Base-by-base conservation (phyloP, 2,329 filamentous ascomycete species). In the Aspergillus proliferans region DNA sequence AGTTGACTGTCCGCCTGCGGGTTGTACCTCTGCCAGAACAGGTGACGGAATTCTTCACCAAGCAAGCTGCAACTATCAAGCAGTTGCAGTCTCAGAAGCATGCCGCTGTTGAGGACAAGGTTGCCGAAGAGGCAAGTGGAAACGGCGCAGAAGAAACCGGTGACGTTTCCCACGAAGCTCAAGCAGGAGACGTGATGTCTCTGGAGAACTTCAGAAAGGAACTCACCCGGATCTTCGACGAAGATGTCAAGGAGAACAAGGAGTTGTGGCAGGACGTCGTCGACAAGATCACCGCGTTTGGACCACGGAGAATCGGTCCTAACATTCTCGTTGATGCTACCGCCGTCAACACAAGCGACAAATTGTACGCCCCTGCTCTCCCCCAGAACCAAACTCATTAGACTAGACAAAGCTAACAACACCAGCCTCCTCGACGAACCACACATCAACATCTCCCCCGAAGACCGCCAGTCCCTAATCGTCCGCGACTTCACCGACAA, bases 271-370 rank as follows among this genome's bases (percentile, higher is more conserved):
- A 82, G 55, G 82, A 83, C 52, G 75, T 85, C 9, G 80, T 93
- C 24, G 84, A 94, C 52, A 84, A 84, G 60, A 92, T 98, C 58
- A 82, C 84, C n/a, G 86, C 88, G 0, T 98, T 98, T 66, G 93
- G 92, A 0, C 92, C 93, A 2, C 79, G 87, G 48, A 77, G 92
- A 58, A 84, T 84, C 10, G 93, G 93, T 0, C 89, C 92, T 1
- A 98, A 98, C 65, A 71, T 98, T 4, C 77, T 98, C 6, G 82
- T 98, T 50, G 93, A 98, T 66, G 78, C 82, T 3, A 96, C 92
- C 0, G 76, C 81, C 38, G 81, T 82, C 15, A 80, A 83, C 33
- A 82, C 86, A 39, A 87, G 88, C 57, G 78, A 85, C 43, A 87
- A 83, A 72, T 84, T 88, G 72, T 91, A 83, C 70, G 76, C 73